These are phyloP conservation scores for Candida endomychidarum DNA, from an alignment of 805 yeast genomes.

Conservation along the genomic window DNA sequence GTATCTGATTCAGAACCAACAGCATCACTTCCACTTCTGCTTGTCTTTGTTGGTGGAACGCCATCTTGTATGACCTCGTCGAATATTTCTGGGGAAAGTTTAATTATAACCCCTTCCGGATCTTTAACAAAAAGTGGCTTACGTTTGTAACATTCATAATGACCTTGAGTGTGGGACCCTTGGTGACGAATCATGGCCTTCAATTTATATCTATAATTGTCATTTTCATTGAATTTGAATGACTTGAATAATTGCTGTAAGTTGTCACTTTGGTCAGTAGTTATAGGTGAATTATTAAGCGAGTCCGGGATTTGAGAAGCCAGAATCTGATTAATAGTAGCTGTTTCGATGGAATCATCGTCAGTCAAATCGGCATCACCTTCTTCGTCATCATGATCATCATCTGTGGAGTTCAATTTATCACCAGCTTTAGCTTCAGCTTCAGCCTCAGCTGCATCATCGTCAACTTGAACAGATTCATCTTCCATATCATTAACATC, in stretches of 20 bases:
- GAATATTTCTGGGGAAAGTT: constrained; percentile 40
- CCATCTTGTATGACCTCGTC: constrained; percentile 24
- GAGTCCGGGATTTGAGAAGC: constrained; percentile 24
- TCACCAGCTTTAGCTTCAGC: constrained; percentile 9
- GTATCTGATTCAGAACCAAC: constrained; percentile 16
- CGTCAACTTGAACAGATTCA: constrained; percentile 37
- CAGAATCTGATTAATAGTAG: constrained; percentile 3
- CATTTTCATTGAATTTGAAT: constrained; percentile 41
- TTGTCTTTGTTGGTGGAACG: constrained; percentile 2
- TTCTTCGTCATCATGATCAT: constrained; percentile 17
- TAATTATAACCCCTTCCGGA: constrained; percentile 39
- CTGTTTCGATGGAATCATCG: constrained; percentile 20
- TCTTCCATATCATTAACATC: constrained; percentile 33
- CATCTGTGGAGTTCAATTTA: constrained; percentile 10
- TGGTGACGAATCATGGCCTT: constrained; percentile 78
- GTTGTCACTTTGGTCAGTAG: constrained; percentile 37
- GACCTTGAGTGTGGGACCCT: constrained; percentile 88
- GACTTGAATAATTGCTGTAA: constrained; percentile 36
- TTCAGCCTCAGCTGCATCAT: constrained; percentile 33
- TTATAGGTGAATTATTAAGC: constrained; percentile 37
- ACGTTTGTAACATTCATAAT: constrained; percentile 82
- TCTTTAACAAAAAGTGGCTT: constrained; percentile 63
- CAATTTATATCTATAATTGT: constrained; percentile 52
- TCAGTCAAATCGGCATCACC: constrained; percentile 17
- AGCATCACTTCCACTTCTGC: constrained; percentile 9